Percentiles rank a stretch among this genome's conserved stretches.
Conservation (phyloP, 768 basidiomycete genomes). For the Rickenella mellea region DNA sequence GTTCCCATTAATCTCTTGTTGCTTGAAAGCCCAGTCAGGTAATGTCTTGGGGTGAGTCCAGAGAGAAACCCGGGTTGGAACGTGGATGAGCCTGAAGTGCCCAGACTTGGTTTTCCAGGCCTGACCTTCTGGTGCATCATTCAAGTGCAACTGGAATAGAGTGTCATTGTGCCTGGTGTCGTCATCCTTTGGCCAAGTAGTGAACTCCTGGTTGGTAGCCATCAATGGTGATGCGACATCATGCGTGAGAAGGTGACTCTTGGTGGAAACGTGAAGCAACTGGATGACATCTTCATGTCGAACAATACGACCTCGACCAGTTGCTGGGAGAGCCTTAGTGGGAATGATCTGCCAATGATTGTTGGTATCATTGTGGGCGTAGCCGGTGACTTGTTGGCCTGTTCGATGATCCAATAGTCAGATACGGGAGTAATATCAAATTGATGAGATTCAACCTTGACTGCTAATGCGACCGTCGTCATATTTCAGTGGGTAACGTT, state of each 20-base stretch:
- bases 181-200: conserved; percentile 81
- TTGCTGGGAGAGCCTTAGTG: conserved; percentile 89
- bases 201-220: conserved; percentile 98
- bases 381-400: conserved; percentile 96
- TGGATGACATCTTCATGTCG: conserved; percentile 85
- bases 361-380: conserved; percentile 89
- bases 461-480: conserved; percentile 93
- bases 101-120: conserved; percentile 91
- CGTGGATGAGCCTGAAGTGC: conserved; percentile 85
- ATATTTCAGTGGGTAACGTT: conserved; percentile 87
- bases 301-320: conserved; percentile 86
- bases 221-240: conserved; percentile 96
- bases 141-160: conserved; percentile 68
- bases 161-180: conserved; percentile 78
- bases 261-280: conserved; percentile 78
- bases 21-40: conserved; percentile 95
- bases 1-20: conserved; percentile 97
- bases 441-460: conserved; percentile 46
- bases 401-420: conserved; percentile 2
- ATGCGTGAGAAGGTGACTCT: conserved; percentile 81
- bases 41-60: conserved; percentile 84
- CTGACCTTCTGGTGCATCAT: conserved; percentile 67
- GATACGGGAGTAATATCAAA: neutral
- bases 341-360: conserved; percentile 95
- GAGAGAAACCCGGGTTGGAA: conserved; percentile 83